These are phyloP conservation scores for Suillus subluteus DNA, from an alignment of 768 basidiomycete genomes.

Conservation along the genomic window DNA sequence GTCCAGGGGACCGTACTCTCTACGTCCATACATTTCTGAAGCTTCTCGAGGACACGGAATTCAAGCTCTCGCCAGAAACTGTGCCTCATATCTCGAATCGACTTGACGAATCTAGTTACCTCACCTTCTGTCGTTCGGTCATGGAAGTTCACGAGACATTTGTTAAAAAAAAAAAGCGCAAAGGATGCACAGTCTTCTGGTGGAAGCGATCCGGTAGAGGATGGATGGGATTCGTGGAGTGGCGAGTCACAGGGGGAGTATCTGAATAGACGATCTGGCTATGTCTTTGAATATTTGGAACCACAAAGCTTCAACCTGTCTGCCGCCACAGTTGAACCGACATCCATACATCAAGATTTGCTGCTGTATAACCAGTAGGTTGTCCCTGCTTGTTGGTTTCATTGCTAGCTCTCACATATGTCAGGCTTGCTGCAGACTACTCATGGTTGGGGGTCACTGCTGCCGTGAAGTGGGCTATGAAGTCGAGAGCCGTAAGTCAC, in stretches of 20 bases:
- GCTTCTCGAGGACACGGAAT: neutral
- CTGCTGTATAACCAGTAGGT: conserved; percentile 12
- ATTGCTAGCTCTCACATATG: neutral
- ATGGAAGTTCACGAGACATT: neutral
- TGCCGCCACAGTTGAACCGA: neutral
- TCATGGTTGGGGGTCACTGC: conserved; percentile 9
- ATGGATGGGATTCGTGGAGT: conserved; percentile 10
- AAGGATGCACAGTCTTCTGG: neutral
- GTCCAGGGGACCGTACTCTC: neutral
- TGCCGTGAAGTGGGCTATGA: conserved; percentile 3
- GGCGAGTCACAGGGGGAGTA: conserved; percentile 4
- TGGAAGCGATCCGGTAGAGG: neutral
- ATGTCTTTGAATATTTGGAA: conserved; percentile 10
- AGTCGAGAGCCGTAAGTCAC: neutral
- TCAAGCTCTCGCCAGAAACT: neutral
- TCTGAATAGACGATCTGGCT: neutral
- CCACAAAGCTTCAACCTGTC: conserved; percentile 4
- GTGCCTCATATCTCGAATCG: neutral
- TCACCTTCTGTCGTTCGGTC: conserved; percentile 9
- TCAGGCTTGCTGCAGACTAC: conserved; percentile 6
- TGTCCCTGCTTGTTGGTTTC: neutral
- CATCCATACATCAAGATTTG: conserved; percentile 6
- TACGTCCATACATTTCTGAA: conserved; percentile 10
- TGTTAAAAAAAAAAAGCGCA: neutral
- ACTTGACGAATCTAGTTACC: conserved; percentile 4